Conservation (phyloP, 2,329 filamentous ascomycete species). For the Lasiodiplodia sp. region DNA sequence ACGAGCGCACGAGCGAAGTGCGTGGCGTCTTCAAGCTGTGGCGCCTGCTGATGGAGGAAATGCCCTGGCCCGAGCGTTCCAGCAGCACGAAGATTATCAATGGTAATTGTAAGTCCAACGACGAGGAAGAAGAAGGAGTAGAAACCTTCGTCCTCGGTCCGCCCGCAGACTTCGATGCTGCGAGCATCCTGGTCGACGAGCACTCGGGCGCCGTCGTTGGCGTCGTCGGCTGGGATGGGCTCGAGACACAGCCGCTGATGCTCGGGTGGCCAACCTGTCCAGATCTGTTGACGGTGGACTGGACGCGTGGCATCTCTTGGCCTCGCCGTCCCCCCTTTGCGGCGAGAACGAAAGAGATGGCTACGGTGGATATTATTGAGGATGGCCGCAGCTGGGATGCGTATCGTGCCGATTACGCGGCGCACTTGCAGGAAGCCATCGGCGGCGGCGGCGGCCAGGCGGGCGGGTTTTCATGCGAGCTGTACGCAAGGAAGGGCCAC, state of each 20-base stretch:
- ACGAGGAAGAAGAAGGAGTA: neutral
- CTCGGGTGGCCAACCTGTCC: conserved; percentile 29
- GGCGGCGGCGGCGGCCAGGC: neutral
- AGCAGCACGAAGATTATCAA: neutral
- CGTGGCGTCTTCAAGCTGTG: neutral
- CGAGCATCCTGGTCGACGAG: conserved; percentile 37
- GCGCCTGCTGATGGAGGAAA: neutral
- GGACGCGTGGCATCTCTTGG: neutral
- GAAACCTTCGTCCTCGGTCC: conserved; percentile 35
- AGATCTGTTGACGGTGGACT: neutral
- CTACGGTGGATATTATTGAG: neutral
- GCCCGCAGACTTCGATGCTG: conserved; percentile 34
- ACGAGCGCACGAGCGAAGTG: neutral
- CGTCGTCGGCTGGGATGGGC: conserved; percentile 37
- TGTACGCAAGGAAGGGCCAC: neutral
- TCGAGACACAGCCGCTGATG: conserved; percentile 29
- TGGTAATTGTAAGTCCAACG: neutral
- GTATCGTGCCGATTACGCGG: neutral
- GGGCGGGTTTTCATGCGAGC: neutral
- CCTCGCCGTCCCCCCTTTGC: neutral
- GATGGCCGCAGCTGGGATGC: neutral
- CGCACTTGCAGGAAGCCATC: neutral
- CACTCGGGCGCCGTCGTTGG: conserved; percentile 30
- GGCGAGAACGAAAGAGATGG: neutral
- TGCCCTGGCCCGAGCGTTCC: neutral